Percentiles rank a stretch among this genome's conserved stretches.
Conservation (phyloP, 352 stramenopile species). For the Phytopythium helicoides region DNA sequence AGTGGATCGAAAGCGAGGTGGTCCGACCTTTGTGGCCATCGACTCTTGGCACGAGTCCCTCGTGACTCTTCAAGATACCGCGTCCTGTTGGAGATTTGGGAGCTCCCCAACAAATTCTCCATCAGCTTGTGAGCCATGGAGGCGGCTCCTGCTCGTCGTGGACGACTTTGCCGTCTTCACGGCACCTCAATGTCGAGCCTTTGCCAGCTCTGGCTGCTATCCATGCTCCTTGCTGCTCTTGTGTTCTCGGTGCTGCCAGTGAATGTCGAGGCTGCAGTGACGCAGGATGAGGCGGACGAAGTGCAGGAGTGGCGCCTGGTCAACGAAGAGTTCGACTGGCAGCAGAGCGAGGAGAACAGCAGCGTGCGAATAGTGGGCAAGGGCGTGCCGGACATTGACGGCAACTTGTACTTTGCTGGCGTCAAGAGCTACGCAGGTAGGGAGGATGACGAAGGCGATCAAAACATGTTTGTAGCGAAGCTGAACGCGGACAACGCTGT, state of each 20-base stretch:
- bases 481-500: constrained; percentile 43
- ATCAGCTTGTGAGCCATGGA: no score
- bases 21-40: no score
- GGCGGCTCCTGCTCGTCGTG: no score
- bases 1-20: no score
- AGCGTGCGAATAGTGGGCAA: constrained; percentile 36
- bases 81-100: no score
- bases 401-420: constrained; percentile 64
- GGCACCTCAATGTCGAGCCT: no score
- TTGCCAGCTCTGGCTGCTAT: not conserved
- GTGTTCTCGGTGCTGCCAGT: not conserved
- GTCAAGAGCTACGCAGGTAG: constrained; percentile 31
- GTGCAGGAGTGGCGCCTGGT: constrained; percentile 35
- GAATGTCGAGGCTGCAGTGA: not conserved
- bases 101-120: no score
- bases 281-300: constrained; percentile 19
- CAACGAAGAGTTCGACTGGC: constrained; percentile 54
- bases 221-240: not conserved
- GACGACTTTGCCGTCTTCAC: no score
- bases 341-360: constrained; percentile 27
- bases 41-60: no score
- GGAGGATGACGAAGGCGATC: constrained; percentile 14
- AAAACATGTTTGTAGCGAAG: constrained; percentile 55
- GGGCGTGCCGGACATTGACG: constrained; percentile 30
- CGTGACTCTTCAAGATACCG: no score